A percentile compares a stretch with the other conserved stretches of the same genome.
phyloP scores from a whole-genome alignment of 2,329 filamentous ascomycete genomes.

The Sarocladium brachiariae region DNA sequence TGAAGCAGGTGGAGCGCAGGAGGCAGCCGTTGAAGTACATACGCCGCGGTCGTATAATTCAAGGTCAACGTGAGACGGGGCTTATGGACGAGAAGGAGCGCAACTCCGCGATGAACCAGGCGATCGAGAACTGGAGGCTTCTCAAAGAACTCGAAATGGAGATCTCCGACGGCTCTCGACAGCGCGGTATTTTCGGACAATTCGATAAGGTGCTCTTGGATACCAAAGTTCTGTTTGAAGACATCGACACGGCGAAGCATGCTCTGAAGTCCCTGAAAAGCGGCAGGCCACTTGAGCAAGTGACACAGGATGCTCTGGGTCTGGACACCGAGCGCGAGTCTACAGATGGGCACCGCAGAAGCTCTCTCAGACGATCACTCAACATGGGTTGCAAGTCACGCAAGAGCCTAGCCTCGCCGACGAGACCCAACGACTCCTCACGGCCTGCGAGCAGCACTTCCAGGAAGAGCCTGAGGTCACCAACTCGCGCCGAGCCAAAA shows the following conservation, averaged over 20 bases:
- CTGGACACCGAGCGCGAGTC: not conserved
- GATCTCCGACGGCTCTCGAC: conserved; percentile 22
- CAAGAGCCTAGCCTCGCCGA: conserved; percentile 3
- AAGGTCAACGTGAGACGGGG: conserved; percentile 44
- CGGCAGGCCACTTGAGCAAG: conserved; percentile 30
- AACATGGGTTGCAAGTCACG: conserved; percentile 1
- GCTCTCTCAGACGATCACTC: not conserved
- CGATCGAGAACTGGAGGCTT: conserved; percentile 25
- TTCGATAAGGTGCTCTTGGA: conserved; percentile 23
- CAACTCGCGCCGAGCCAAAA: not conserved
- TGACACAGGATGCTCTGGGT: conserved; percentile 10
- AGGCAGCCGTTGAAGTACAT: conserved; percentile 47
- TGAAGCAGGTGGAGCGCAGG: conserved; percentile 50
- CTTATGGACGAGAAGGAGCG: conserved; percentile 27
- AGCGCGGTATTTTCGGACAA: conserved; percentile 32
- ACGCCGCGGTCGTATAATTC: conserved; percentile 50
- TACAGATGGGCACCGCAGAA: not conserved
- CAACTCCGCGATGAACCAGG: conserved; percentile 19
- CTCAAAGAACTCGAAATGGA: conserved; percentile 24
- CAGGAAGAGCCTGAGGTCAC: not conserved
- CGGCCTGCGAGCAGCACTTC: not conserved
- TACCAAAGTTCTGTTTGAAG: conserved; percentile 36
- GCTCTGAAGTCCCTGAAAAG: conserved; percentile 37
- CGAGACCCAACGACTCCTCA: not conserved
- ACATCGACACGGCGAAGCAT: conserved; percentile 37